A percentile compares a stretch with the other conserved stretches of the same genome.
These are phyloP conservation scores for Globisporangium emineosum DNA, from an alignment of 352 stramenopile species.

Conservation along the genomic window DNA sequence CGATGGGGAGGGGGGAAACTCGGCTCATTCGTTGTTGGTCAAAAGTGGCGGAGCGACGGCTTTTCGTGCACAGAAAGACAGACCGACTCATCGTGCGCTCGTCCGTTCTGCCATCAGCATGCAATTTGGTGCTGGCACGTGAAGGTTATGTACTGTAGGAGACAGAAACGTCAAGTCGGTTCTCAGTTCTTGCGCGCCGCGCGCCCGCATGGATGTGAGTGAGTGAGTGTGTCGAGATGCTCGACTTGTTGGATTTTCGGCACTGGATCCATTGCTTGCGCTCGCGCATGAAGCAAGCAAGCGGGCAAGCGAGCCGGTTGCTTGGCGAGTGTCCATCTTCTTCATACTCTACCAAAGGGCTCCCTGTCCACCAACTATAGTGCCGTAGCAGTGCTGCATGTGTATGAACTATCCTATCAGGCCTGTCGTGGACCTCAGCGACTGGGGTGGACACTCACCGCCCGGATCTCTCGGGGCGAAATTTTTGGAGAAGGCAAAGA, in stretches of 20 bases:
- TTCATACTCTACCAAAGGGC: neutral
- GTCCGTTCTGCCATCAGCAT: neutral
- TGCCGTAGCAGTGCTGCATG: neutral
- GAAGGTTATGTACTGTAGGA: neutral
- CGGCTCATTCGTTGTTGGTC: neutral
- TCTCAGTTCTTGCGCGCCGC: neutral
- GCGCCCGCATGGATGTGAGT: too few relatives aligned
- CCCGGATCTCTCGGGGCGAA: neutral
- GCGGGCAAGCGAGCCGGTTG: conserved; percentile 6
- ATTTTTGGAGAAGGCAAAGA: neutral
- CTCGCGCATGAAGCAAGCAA: neutral
- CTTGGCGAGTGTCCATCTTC: neutral
- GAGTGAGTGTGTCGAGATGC: neutral
- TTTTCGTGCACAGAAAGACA: neutral
- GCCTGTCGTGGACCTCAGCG: neutral
- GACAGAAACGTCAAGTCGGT: neutral
- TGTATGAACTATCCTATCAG: neutral
- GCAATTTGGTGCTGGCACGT: neutral
- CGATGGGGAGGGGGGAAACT: conserved; percentile 5
- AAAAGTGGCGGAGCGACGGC: neutral
- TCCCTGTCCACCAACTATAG: neutral
- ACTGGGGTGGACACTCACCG: neutral
- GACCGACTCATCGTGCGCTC: neutral
- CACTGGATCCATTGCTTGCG: neutral
- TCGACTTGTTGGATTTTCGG: neutral